A percentile compares a stretch with the other conserved stretches of the same genome.
Conservation (phyloP, 495 filamentous ascomycete species). For the Parachaetomium inaequale region DNA sequence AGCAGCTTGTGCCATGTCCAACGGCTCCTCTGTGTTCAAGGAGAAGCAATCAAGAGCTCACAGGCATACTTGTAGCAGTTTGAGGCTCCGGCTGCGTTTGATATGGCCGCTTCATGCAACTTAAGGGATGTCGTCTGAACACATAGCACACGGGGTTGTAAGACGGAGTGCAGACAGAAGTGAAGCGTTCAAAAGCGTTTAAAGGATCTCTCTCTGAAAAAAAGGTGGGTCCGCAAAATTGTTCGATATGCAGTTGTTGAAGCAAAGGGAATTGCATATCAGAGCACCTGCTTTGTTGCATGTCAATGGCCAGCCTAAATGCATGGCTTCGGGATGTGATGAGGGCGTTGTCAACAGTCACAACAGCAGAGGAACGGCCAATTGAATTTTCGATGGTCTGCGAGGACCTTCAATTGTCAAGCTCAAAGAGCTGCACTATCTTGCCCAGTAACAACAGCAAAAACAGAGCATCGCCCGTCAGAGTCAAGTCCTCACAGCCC, state of each 20-base stretch:
- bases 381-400: slow-evolving; percentile 20
- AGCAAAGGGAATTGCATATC: background rate
- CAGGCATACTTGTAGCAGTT: background rate
- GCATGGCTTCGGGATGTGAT: background rate
- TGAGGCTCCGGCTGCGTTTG: background rate
- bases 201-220: background rate
- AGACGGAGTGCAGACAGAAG: background rate
- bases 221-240: slow-evolving; percentile 11
- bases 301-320: background rate
- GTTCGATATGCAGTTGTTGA: background rate
- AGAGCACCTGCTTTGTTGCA: background rate
- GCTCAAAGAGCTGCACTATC: slow-evolving; percentile 10
- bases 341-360: background rate
- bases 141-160: slow-evolving; percentile 5
- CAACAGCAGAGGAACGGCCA: background rate
- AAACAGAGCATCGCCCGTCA: slow-evolving; percentile 1
- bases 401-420: slow-evolving; percentile 24
- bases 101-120: background rate
- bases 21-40: background rate
- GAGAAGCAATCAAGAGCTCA: background rate
- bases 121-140: background rate
- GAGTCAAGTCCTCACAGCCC: slow-evolving; percentile 16
- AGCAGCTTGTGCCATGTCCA: background rate
- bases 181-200: too few relatives aligned
- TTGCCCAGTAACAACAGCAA: slow-evolving; percentile 8